These are phyloP conservation scores for Oryza officinalis DNA, from an alignment of 176 grass and related monocot genomes.

Conservation along the genomic window DNA sequence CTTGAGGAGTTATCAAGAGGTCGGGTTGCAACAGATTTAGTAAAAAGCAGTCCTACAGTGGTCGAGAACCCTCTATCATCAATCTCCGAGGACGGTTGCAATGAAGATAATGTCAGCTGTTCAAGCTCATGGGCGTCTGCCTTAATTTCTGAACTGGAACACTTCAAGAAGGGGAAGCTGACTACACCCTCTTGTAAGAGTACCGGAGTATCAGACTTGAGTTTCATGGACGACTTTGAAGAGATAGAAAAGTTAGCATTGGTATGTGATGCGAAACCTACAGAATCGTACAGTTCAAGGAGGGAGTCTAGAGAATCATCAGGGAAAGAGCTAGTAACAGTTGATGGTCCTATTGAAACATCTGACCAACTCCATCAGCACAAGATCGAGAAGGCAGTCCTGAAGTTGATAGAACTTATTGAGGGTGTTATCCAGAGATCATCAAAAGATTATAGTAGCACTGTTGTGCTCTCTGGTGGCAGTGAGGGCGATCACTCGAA, in stretches of 20 bases:
- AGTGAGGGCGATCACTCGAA: conserved; percentile 12
- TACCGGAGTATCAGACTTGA: conserved; percentile 76
- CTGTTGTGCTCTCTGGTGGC: conserved; percentile 31
- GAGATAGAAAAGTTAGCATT: conserved; percentile 89
- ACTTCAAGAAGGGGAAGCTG: conserved; percentile 72
- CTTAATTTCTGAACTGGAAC: conserved; percentile 90
- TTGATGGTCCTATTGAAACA: conserved; percentile 42
- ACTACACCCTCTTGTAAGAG: conserved; percentile 71
- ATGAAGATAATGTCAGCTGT: conserved; percentile 78
- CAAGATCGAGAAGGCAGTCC: conserved; percentile 53
- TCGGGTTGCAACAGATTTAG: conserved; percentile 30
- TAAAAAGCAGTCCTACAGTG: conserved; percentile 45
- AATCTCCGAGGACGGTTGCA: conserved; percentile 44
- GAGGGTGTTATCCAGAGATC: conserved; percentile 78
- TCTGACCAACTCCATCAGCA: conserved; percentile 17
- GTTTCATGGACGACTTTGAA: conserved; percentile 97
- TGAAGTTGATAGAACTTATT: conserved; percentile 75
- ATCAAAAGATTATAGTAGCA: conserved; percentile 48
- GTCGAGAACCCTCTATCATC: conserved; percentile 54
- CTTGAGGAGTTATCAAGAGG: conserved; percentile 61
- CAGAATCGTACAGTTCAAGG: conserved; percentile 34
- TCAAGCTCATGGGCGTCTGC: conserved; percentile 83
- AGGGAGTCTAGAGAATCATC: conserved; percentile 37
- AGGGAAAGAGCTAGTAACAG: conserved; percentile 49
- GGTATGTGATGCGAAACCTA: conserved; percentile 43